These are phyloP conservation scores for Botryotinia narcissicola DNA, from an alignment of 2,329 filamentous ascomycete genomes.

Conservation along the genomic window DNA sequence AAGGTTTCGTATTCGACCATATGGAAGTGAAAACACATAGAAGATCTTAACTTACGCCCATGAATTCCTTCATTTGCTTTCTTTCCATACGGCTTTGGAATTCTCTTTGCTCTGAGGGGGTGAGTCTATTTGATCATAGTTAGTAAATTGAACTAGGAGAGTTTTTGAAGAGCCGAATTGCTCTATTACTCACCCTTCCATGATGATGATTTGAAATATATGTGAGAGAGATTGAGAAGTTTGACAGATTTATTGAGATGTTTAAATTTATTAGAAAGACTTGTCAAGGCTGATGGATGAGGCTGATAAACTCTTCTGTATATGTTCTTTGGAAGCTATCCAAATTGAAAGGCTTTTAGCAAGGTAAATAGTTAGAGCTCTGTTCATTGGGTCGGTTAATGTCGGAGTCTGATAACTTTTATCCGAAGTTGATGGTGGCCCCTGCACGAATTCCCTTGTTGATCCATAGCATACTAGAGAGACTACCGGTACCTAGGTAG, in stretches of 20 bases:
- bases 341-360: constrained; percentile 15
- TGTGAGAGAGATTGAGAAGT: not conserved
- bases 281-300: constrained; percentile 21
- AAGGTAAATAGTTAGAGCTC: not conserved
- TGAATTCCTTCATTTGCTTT: constrained; percentile 99
- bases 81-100: constrained; percentile 93
- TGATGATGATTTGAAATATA: constrained; percentile 19
- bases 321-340: constrained; percentile 11
- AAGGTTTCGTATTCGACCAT: not conserved
- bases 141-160: constrained; percentile 9
- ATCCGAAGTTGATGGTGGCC: not conserved
- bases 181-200: constrained; percentile 36
- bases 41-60: constrained; percentile 66
- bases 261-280: not conserved
- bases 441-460: not conserved
- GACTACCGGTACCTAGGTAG: not conserved
- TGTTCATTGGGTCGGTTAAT: constrained; percentile 10
- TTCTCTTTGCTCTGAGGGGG: constrained; percentile 76
- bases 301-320: constrained; percentile 18
- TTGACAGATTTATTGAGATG: not conserved
- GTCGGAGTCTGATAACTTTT: not conserved
- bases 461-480: not conserved
- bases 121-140: constrained; percentile 32
- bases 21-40: not conserved
- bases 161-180: not conserved